Evolutionary conservation across 2,329 filamentous ascomycete genomes (phyloP).

Genomic region (Fusarium denticulatum): DNA sequence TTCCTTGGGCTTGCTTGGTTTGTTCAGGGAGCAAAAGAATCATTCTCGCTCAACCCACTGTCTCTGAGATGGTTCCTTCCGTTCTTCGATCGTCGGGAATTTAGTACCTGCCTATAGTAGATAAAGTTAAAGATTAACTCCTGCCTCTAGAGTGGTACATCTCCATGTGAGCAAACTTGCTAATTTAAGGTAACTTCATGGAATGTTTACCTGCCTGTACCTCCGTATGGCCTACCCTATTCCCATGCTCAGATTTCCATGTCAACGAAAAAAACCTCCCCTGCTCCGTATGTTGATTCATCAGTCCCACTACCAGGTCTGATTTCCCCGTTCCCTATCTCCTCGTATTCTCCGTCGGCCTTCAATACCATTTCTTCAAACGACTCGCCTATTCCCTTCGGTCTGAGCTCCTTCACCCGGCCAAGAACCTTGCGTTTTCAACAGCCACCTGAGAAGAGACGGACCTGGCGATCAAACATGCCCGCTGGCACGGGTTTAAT

Average conservation of each 20-base stretch:
- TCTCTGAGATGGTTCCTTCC: not conserved
- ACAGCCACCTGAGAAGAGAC: slow-evolving; percentile 29
- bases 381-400: slow-evolving; percentile 4
- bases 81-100: not conserved
- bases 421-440: slow-evolving; percentile 11
- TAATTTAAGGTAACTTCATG: not conserved
- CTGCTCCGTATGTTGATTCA: not conserved
- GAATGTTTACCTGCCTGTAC: not conserved
- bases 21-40: not conserved
- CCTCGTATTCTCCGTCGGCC: not conserved
- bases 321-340: not conserved
- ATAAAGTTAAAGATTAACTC: slow-evolving; percentile 28
- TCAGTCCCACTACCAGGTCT: slow-evolving; percentile 12
- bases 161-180: not conserved
- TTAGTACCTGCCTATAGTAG: slow-evolving; percentile 2
- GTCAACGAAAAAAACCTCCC: not conserved
- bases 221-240: not conserved
- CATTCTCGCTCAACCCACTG: not conserved
- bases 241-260: not conserved
- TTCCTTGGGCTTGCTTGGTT: not conserved
- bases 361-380: not conserved
- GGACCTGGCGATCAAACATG: slow-evolving; percentile 32
- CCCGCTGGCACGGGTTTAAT: slow-evolving; percentile 10
- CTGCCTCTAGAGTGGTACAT: slow-evolving; percentile 3
- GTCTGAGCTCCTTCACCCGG: slow-evolving; percentile 3